Base-by-base conservation (phyloP, 2,329 filamentous ascomycete genomes). In the Alternaria novae-zelandiae region DNA sequence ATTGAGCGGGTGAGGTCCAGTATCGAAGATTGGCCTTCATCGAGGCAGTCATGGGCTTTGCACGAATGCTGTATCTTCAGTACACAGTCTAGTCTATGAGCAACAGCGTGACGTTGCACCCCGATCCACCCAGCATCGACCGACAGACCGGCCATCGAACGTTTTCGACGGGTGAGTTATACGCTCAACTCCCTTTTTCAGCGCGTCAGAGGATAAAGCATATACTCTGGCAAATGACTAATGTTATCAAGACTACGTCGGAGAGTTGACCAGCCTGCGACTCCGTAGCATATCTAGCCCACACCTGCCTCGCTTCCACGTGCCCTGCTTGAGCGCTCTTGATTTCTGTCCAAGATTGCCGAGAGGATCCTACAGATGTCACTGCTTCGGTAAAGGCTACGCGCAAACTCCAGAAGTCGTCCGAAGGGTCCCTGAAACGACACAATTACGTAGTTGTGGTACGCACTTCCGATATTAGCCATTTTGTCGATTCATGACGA, bases 211-310 rank as follows among this genome's bases (percentile, higher is more conserved):
- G 45, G 46, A 10, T 6, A 49, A 30, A 20, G 45, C 57, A 60
- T 50, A 32, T 45, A 23, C 26, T 55, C 41, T 43, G 32, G 57
- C 44, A 47, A 59, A 55, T 55, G 60, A 59, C 60, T 59, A 59
- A 54, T 59, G 36, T 36, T 59, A 36, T 63, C 60, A n/a, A 63
- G 41, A 47, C 50, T 51, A 28, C 50, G 23, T 36, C 50, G 17
- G 44, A 47, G 20, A 32, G 32, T 20, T 49, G 20, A 32, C n/a
- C 43, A 41, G 17, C 44, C 36, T 26, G 49, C 56, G 49, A 28
- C 30, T 49, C 30, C 21, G 25, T 59, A 59, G 23, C 44, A 54
- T 30, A 45, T 30, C 15, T 32, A 59, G 44, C 23, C 32, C 43
- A 54, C 32, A 59, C 49, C 56, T 50, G n/a, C 51, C 51, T 51